Conservation (phyloP, 805 yeast genomes). For the Starmera dryadoides region DNA sequence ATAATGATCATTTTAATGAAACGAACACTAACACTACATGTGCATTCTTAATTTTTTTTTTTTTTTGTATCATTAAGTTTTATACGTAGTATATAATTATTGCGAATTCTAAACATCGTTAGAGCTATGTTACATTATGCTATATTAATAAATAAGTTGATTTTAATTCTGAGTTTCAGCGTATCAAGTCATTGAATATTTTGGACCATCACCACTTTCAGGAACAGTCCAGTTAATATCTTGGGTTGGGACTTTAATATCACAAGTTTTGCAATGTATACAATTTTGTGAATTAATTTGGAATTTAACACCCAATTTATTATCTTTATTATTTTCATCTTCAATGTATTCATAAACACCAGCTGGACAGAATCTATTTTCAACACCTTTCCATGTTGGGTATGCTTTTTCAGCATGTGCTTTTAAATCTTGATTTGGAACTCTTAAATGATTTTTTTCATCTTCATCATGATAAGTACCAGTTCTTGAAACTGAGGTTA, state of each 20-base stretch:
- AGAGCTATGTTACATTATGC: no score
- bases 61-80: not conserved
- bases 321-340: constrained; percentile 45
- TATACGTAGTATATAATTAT: not conserved
- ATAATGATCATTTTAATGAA: constrained; percentile 1
- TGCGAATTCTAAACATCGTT: not conserved
- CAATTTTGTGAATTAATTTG: constrained; percentile 96
- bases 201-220: constrained; percentile 99
- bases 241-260: constrained; percentile 91
- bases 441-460: constrained; percentile 80
- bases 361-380: constrained; percentile 93
- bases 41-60: not conserved
- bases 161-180: not conserved
- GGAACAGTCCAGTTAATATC: constrained; percentile 97
- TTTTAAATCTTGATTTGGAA: constrained; percentile 53
- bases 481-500: constrained; percentile 93
- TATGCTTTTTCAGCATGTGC: constrained; percentile 64
- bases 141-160: no score
- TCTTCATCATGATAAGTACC: constrained; percentile 96
- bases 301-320: constrained; percentile 63
- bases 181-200: constrained; percentile 72
- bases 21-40: not conserved
- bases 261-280: constrained; percentile 98
- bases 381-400: constrained; percentile 80
- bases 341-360: constrained; percentile 91